Evolutionary conservation across 2,329 filamentous ascomycete species (phyloP), one percentile per base, ranked within the genome.

Genomic region (Cladophialophora bantiana): DNA sequence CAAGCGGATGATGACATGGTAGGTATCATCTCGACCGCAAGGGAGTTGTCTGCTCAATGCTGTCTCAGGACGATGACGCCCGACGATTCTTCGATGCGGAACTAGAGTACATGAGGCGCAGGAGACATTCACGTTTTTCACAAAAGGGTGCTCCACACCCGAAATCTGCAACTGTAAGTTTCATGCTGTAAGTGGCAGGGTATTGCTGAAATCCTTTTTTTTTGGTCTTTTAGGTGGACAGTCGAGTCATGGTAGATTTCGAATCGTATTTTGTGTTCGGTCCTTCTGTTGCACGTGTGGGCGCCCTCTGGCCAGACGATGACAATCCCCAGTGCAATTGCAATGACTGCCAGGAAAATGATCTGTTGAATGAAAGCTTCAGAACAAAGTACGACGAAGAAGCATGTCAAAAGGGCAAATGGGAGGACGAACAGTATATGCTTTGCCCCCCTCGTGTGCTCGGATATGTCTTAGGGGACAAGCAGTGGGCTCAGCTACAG

Each of bases 401-500:
- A 42, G 38, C 38, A 42, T 42, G 5, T 42, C 38, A 40, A 38
- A 26, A 35, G 13, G 35, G 35, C 9, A 18, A 38, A n/a, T 58
- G 55, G 55, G 55, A 42, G 34, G 55, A 38, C 7, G 63, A 66
- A 32, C 42, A 66, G 42, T 31, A 18, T 20, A 32, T 62, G 35
- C 34, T 66, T 12, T 62, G 63, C 10, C 63, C 63, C 12, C 48
- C 63, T 40, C 63, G 63, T 7, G 31, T 66, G 9, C 58, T 52
- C 18, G 63, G 63, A 12, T 66, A 62, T 35, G 26, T 40, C 36
- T 36, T 66, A n/a, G 15, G 20, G 18, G 58, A 61, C 34, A 66
- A 66, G 50, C 48, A 45, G 26, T 66, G 63, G 63, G 63, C 63
- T n/a, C 48, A 66, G 50, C 45, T 66, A 7, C 42, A 62, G 26